Percentiles rank a stretch among this genome's conserved stretches.
Evolutionary conservation across 495 filamentous ascomycete genomes (phyloP).

Genomic region (Elaphomyces granulatus): DNA sequence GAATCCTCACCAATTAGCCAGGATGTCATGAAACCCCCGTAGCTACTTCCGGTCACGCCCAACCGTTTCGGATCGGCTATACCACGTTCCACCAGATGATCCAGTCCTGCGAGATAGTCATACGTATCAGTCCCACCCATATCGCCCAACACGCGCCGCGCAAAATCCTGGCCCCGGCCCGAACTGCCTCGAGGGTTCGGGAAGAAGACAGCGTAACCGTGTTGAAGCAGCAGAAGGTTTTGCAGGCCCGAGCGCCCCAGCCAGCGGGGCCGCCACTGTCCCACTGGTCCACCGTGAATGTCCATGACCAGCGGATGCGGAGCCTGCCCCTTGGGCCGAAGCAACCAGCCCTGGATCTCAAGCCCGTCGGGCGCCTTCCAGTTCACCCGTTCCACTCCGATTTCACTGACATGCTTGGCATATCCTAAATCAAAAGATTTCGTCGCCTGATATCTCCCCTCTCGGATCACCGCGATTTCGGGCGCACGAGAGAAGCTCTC

Average conservation of each 20-base stretch:
- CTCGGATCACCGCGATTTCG: no score
- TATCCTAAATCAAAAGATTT: no score
- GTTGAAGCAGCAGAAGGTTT: slow-evolving; percentile 14
- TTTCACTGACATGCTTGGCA: no score
- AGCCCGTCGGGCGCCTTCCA: no score
- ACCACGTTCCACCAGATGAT: slow-evolving; percentile 14
- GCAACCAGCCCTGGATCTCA: no score
- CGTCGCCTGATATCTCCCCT: no score
- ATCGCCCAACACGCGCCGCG: slow-evolving; percentile 10
- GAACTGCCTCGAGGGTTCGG: slow-evolving; percentile 21
- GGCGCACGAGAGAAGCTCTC: no score
- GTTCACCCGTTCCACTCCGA: no score
- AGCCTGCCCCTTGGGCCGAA: no score
- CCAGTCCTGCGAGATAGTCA: slow-evolving; percentile 17
- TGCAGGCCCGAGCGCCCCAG: slow-evolving; percentile 15
- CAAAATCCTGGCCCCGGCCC: slow-evolving; percentile 17
- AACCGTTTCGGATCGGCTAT: slow-evolving; percentile 14
- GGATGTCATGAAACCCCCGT: slow-evolving; percentile 22
- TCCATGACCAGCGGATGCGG: slow-evolving; percentile 19
- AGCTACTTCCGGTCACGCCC: slow-evolving; percentile 17
- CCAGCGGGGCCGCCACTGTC: slow-evolving; percentile 13
- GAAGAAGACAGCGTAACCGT: slow-evolving; percentile 18
- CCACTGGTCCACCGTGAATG: slow-evolving; percentile 23
- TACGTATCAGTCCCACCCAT: slow-evolving; percentile 15
- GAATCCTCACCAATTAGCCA: no score